Evolutionary conservation across 768 basidiomycete genomes (phyloP).

Genomic region (Inosperma sp.): DNA sequence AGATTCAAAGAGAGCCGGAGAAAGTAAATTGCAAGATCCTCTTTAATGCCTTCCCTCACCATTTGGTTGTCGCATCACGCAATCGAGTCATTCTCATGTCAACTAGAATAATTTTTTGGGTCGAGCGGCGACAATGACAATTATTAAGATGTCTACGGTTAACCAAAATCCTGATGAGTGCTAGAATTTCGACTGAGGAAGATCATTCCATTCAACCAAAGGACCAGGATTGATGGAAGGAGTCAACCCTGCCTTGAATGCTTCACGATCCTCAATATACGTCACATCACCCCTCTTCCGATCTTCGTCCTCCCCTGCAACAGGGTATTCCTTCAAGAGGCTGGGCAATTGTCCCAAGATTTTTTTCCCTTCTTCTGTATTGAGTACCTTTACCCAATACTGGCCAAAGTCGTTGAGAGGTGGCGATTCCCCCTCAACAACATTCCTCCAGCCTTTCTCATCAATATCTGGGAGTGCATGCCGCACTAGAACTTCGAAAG

Average conservation of each 20-base stretch:
- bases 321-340: slow-evolving; percentile 54
- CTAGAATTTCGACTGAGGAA: slow-evolving; percentile 57
- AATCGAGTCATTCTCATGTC: too few relatives aligned
- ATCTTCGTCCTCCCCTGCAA: slow-evolving; percentile 48
- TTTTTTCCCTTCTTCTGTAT: slow-evolving; percentile 36
- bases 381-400: slow-evolving; percentile 54
- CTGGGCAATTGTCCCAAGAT: slow-evolving; percentile 53
- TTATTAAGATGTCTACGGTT: too few relatives aligned
- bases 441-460: slow-evolving; percentile 46
- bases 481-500: slow-evolving; percentile 53
- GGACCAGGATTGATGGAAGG: slow-evolving; percentile 58
- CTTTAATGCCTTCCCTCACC: not conserved
- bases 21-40: slow-evolving; percentile 31
- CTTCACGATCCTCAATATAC: slow-evolving; percentile 59
- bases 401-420: slow-evolving; percentile 53
- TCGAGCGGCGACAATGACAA: too few relatives aligned
- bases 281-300: slow-evolving; percentile 44
- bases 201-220: slow-evolving; percentile 70
- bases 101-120: too few relatives aligned
- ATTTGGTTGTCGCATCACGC: too few relatives aligned
- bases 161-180: too few relatives aligned
- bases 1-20: slow-evolving; percentile 37
- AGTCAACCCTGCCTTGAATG: slow-evolving; percentile 59
- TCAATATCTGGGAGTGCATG: slow-evolving; percentile 47
- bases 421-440: slow-evolving; percentile 53